phyloP scores from a whole-genome alignment of 352 stramenopile species.

The Pythium pyrilobum region DNA sequence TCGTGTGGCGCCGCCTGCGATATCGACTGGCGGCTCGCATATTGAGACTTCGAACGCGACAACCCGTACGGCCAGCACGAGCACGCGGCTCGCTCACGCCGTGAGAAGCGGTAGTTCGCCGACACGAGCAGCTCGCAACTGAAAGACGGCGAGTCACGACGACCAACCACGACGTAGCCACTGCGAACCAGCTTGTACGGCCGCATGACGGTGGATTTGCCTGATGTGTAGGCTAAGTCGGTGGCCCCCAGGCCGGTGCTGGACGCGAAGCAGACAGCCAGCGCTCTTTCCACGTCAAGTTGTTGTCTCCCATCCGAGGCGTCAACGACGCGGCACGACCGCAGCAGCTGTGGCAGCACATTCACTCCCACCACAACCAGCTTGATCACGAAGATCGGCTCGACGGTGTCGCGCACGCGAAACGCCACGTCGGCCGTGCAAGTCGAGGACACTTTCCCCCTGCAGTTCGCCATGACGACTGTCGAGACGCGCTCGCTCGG shows the following conservation, averaged over 20 bases:
- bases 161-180: background rate
- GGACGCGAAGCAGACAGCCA: background rate
- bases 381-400: conserved; percentile 19
- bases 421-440: conserved; percentile 18
- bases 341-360: conserved; percentile 16
- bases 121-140: too few species aligned
- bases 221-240: background rate
- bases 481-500: conserved; percentile 25
- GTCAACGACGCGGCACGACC: background rate
- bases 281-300: background rate
- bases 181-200: background rate
- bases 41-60: too few species aligned
- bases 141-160: too few species aligned
- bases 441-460: conserved; percentile 8
- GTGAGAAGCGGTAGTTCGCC: too few species aligned
- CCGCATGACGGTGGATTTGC: background rate
- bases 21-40: too few species aligned
- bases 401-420: conserved; percentile 22
- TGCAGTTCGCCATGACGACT: conserved; percentile 22
- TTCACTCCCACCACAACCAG: conserved; percentile 21
- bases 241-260: background rate
- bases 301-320: background rate
- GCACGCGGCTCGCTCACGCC: too few species aligned
- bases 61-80: too few species aligned
- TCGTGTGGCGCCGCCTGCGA: too few species aligned